phyloP scores from a whole-genome alignment of 441 rosid species.

The Gossypium schwendimanii region DNA sequence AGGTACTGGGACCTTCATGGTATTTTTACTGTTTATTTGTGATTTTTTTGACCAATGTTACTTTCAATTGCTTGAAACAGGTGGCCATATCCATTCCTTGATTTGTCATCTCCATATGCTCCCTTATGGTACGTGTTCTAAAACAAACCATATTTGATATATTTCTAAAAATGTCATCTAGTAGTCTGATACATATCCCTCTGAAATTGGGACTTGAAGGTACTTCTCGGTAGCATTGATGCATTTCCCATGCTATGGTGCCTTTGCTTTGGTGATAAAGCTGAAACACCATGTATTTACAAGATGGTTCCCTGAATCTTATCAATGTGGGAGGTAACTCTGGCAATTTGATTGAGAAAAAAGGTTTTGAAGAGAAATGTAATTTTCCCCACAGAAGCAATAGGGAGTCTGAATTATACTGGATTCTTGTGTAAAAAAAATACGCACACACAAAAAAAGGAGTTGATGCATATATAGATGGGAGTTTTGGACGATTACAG shows the following conservation, averaged over 20 bases:
- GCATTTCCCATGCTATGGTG: slow-evolving; percentile 85
- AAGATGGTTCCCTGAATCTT: slow-evolving; percentile 73
- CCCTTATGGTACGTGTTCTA: slow-evolving; percentile 64
- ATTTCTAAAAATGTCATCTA: not conserved
- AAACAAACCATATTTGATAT: not conserved
- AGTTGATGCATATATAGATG: not conserved
- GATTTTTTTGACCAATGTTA: not conserved
- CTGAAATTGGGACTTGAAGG: slow-evolving; percentile 36
- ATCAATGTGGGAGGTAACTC: slow-evolving; percentile 45
- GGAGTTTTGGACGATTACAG: slow-evolving; percentile 23
- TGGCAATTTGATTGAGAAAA: not conserved
- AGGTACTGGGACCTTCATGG: too few species aligned
- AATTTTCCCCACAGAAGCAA: not conserved
- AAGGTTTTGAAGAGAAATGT: not conserved
- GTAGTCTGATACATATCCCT: not conserved
- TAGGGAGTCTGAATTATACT: not conserved
- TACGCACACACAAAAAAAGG: not conserved
- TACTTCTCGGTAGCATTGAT: slow-evolving; percentile 74
- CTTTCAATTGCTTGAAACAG: slow-evolving; percentile 29
- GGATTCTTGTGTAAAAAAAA: not conserved
- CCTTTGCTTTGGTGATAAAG: slow-evolving; percentile 57
- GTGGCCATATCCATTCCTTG: slow-evolving; percentile 99
- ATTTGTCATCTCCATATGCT: slow-evolving; percentile 74
- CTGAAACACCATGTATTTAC: slow-evolving; percentile 55
- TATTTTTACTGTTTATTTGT: not conserved